A percentile compares a stretch with the other conserved stretches of the same genome.
phyloP scores from a whole-genome alignment of 73 alveolate genomes.

The Tetrahymena malaccensis region DNA sequence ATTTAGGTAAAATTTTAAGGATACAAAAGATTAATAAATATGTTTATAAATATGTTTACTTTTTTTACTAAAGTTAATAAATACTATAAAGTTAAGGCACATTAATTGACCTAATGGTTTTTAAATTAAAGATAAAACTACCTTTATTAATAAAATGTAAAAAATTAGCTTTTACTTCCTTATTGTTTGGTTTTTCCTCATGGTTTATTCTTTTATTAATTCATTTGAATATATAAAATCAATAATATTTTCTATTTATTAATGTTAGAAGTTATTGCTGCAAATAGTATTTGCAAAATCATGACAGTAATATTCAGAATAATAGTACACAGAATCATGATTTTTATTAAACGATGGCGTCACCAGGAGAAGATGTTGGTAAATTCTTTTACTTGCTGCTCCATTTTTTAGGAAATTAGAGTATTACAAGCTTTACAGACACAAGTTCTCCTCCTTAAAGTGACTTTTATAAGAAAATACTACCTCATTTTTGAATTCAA shows the following conservation, averaged over 20 bases:
- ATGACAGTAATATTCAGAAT: not conserved
- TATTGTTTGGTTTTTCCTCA: not conserved
- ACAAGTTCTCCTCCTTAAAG: not conserved
- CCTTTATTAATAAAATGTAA: no score
- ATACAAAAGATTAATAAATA: no score
- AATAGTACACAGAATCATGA: not conserved
- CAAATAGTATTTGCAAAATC: not conserved
- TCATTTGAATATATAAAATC: not conserved
- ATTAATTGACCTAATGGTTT: no score
- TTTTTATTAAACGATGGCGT: not conserved
- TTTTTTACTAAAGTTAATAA: no score
- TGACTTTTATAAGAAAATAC: not conserved
- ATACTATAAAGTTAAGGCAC: no score
- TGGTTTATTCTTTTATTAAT: not conserved
- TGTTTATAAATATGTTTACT: no score
- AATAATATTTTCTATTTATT: not conserved
- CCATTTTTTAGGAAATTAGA: not conserved
- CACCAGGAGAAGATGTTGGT: not conserved
- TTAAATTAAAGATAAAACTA: no score
- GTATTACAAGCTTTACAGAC: not conserved
- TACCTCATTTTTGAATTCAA: not conserved
- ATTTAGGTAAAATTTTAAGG: no score
- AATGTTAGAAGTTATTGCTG: not conserved
- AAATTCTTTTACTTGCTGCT: no score
- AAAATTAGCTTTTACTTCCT: not conserved